phyloP scores from a whole-genome alignment of 371 early-diverging fungal species.

The Actinomucor elegans region DNA sequence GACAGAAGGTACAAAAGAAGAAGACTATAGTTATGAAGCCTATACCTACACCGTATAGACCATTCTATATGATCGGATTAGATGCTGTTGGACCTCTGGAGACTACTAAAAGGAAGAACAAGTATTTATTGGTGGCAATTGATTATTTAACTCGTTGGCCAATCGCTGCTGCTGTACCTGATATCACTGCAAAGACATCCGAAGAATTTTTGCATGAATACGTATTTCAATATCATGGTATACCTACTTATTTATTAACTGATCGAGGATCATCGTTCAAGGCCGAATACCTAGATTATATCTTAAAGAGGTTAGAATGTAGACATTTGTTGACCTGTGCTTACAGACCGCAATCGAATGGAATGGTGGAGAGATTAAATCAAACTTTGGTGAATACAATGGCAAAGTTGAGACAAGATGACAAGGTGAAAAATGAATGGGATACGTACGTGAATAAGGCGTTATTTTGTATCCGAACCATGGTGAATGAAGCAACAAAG shows the following conservation, averaged over 20 bases:
- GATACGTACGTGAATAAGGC: constrained; percentile 10
- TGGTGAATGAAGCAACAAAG: constrained; percentile 7
- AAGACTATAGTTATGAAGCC: constrained; percentile 4
- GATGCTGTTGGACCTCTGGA: constrained; percentile 25
- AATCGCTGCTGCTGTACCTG: constrained; percentile 6
- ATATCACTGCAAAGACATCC: constrained; percentile 21
- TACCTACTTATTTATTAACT: constrained; percentile 7
- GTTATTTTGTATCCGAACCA: constrained; percentile 13
- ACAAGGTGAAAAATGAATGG: constrained; percentile 1
- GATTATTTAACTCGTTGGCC: constrained; percentile 22
- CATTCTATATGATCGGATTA: constrained; percentile 21
- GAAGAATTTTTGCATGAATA: constrained; percentile 12
- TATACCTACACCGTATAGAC: constrained; percentile 4
- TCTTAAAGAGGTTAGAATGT: constrained; percentile 16
- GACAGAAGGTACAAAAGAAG: background rate
- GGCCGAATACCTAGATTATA: background rate
- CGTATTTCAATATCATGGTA: constrained; percentile 14
- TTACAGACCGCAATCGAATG: constrained; percentile 32
- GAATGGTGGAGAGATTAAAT: constrained; percentile 36
- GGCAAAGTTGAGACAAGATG: constrained; percentile 14
- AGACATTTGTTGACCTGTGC: constrained; percentile 19
- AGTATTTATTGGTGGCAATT: constrained; percentile 6
- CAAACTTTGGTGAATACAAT: constrained; percentile 17
- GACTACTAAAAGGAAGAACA: background rate
- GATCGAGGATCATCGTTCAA: constrained; percentile 28